Evolutionary conservation across 202 grass and related monocot genomes (phyloP), one percentile per base, ranked within the genome.

Genomic region (Tripidium arundinaceum): DNA sequence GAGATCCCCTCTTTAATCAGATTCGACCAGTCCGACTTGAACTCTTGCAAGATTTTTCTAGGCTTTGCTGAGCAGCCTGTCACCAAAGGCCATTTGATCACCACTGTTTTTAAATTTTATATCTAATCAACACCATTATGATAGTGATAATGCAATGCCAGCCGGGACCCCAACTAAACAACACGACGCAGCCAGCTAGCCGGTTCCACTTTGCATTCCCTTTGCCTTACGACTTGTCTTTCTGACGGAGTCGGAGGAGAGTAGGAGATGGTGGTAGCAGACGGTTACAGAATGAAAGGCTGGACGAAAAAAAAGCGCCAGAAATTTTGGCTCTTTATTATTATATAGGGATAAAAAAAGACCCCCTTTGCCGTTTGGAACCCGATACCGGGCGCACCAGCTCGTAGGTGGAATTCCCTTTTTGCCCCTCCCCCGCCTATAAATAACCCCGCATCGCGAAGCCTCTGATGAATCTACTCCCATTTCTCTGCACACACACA

Each of bases 401-500:
- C 67, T 41, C 2, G 61, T 74, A 24, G 52, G 42, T 37, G 63
- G 66, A 72, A 33, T 34, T 26, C 39, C 66, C 73, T 21, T 77
- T 77, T 83, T 25, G 16, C 58, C 18, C 50, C 57, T 62, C 79
- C 26, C 39, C 46, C 50, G 67, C 84, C 81, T 94, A 94, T 87
- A 94, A 94, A 94, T 89, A 68, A 36, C 8, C 19, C 68, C 59
- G 28, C 33, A 26, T 21, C 25, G 45, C 78, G 4, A 59, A 70
- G 64, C 83, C 62, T 67, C 79, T 80, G 81, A 86, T 81, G 76
- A 94, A 88, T 90, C 86, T 78, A 79, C 83, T 62, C 57, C 78
- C 37, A 36, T 81, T 15, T 76, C 62, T 63, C 74, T 49, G 75
- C 43, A 15, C 29, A 29, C 33, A 31, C n/a, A 34, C 43, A 3